phyloP scores from a whole-genome alignment of 148 eudicot species.

The Rhododendron molle region DNA sequence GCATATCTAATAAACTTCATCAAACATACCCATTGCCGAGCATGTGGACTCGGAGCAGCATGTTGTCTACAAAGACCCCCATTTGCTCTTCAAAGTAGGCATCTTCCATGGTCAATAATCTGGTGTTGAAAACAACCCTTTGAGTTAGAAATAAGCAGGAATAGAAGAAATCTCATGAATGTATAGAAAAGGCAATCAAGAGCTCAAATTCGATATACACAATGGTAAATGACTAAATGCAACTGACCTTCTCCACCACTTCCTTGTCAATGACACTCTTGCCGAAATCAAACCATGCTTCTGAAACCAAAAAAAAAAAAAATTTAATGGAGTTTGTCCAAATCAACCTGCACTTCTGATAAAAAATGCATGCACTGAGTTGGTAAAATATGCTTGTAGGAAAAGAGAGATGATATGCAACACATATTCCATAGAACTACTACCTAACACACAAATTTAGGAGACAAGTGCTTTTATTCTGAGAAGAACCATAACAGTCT shows the following conservation, averaged over 20 bases:
- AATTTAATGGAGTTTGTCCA: constrained; percentile 25
- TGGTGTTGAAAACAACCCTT: constrained; percentile 15
- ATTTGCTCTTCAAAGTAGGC: constrained; percentile 53
- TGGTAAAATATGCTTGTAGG: not conserved
- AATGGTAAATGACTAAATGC: constrained; percentile 8
- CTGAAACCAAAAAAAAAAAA: constrained; percentile 40
- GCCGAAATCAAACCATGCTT: constrained; percentile 57
- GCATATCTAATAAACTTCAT: not conserved
- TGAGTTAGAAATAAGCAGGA: not conserved
- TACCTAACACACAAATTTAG: not conserved
- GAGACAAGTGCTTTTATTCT: not conserved
- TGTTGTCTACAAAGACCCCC: constrained; percentile 37
- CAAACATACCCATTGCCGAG: constrained; percentile 79
- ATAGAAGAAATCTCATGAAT: not conserved
- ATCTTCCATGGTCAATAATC: constrained; percentile 70
- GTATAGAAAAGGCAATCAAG: not conserved
- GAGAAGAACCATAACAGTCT: too few species aligned
- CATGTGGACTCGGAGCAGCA: constrained; percentile 61
- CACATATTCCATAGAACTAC: not conserved
- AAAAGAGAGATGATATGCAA: not conserved
- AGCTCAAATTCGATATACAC: not conserved
- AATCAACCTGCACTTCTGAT: constrained; percentile 62
- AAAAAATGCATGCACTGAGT: constrained; percentile 6
- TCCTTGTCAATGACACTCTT: constrained; percentile 66
- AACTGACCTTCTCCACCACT: constrained; percentile 73